phyloP scores from a whole-genome alignment of 2,329 filamentous ascomycete genomes.

The Salinomyces thailandicus region DNA sequence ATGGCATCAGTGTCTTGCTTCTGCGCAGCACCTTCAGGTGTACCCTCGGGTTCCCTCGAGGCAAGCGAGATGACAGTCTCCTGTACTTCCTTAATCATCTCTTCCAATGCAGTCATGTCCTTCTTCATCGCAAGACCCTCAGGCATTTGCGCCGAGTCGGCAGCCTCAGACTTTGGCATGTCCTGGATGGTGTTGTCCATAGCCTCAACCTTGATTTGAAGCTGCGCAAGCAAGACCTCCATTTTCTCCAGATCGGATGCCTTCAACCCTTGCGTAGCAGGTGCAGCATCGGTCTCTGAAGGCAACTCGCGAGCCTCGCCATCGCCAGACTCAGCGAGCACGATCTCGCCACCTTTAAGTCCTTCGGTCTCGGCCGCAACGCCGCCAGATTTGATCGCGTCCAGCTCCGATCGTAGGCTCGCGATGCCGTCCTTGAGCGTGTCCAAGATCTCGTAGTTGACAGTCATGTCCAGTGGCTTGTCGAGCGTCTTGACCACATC shows the following conservation, averaged over 20 bases:
- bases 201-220: slow-evolving; percentile 74
- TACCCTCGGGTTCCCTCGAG: slow-evolving; percentile 20
- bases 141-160: slow-evolving; percentile 18
- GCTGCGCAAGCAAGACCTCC: slow-evolving; percentile 69
- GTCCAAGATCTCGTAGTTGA: slow-evolving; percentile 82
- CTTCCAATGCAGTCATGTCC: slow-evolving; percentile 41
- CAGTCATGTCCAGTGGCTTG: slow-evolving; percentile 70
- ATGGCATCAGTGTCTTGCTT: slow-evolving; percentile 86
- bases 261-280: slow-evolving; percentile 27
- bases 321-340: slow-evolving; percentile 39
- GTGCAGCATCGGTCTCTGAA: slow-evolving; percentile 4
- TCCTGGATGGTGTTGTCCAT: slow-evolving; percentile 48
- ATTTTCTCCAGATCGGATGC: slow-evolving; percentile 74
- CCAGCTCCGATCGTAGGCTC: slow-evolving; percentile 65
- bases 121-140: slow-evolving; percentile 37
- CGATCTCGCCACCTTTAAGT: slow-evolving; percentile 41
- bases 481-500: slow-evolving; percentile 67
- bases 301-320: slow-evolving; percentile 7
- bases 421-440: slow-evolving; percentile 75
- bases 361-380: slow-evolving; percentile 33
- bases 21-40: slow-evolving; percentile 46
- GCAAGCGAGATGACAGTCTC: slow-evolving; percentile 46
- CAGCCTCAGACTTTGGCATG: slow-evolving; percentile 35
- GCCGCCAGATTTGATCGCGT: slow-evolving; percentile 54
- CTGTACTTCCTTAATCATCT: slow-evolving; percentile 46